A percentile compares a stretch with the other conserved stretches of the same genome.
phyloP scores from a whole-genome alignment of 2,329 filamentous ascomycete species.

The Dothistroma septosporum region DNA sequence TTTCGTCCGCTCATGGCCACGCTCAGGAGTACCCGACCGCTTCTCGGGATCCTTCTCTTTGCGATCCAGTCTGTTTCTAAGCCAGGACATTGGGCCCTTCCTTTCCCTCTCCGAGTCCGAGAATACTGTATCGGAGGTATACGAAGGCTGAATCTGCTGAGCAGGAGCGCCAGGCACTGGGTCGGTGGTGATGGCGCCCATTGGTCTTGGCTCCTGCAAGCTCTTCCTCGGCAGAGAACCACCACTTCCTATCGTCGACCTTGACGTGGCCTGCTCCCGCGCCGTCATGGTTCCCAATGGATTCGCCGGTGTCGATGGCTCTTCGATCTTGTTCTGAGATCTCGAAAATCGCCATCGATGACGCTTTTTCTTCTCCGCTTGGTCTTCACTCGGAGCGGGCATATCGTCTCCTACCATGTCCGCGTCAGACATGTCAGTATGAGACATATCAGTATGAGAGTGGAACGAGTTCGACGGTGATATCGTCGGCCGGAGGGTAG shows the following conservation, averaged over 20 bases:
- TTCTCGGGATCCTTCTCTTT: slow-evolving; percentile 53
- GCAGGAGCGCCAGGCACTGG: slow-evolving; percentile 12
- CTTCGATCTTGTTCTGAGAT: slow-evolving; percentile 30
- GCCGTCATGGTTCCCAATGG: slow-evolving; percentile 31
- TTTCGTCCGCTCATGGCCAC: slow-evolving; percentile 31
- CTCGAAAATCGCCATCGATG: slow-evolving; percentile 67
- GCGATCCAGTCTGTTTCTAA: slow-evolving; percentile 61
- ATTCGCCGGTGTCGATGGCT: slow-evolving; percentile 25
- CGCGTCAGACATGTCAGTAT: slow-evolving; percentile 75
- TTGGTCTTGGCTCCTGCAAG: slow-evolving; percentile 29
- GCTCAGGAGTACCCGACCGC: slow-evolving; percentile 32
- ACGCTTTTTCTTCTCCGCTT: slow-evolving; percentile 60
- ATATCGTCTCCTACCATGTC: slow-evolving; percentile 65
- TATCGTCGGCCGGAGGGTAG: slow-evolving; percentile 59
- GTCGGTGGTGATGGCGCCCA: slow-evolving; percentile 22
- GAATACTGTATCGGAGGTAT: slow-evolving; percentile 30
- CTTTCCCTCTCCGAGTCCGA: slow-evolving; percentile 46
- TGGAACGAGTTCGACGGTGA: slow-evolving; percentile 75
- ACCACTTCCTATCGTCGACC: slow-evolving; percentile 32
- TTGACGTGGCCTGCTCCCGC: slow-evolving; percentile 30
- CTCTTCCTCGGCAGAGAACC: slow-evolving; percentile 28
- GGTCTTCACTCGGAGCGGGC: slow-evolving; percentile 22
- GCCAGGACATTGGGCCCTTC: slow-evolving; percentile 60
- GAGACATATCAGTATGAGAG: slow-evolving; percentile 74
- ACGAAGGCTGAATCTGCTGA: slow-evolving; percentile 18